phyloP scores from a whole-genome alignment of 1,284 basidiomycete genomes.

The Leccinum pachyderme region DNA sequence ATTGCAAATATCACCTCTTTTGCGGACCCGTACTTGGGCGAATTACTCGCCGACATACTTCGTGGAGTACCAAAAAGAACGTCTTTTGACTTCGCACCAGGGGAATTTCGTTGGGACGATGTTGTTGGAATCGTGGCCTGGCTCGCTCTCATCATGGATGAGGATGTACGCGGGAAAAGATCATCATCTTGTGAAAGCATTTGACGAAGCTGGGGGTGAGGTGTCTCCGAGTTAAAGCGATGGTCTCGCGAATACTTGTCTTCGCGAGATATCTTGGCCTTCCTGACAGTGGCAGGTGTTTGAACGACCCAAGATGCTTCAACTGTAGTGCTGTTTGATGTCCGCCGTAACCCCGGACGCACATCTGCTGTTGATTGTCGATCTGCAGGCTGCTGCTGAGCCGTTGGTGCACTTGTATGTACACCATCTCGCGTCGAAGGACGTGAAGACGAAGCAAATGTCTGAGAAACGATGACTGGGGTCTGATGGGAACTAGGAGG shows the following conservation, averaged over 20 bases:
- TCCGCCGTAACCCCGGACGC: slow-evolving; percentile 14
- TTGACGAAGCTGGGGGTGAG: slow-evolving; percentile 33
- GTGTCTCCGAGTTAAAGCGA: slow-evolving; percentile 20
- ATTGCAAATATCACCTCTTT: slow-evolving; percentile 27
- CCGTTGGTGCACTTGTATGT: slow-evolving; percentile 6
- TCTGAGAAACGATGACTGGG: slow-evolving; percentile 20
- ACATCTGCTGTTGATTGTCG: slow-evolving; percentile 12
- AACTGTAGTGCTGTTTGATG: slow-evolving; percentile 23
- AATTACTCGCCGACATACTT: slow-evolving; percentile 20
- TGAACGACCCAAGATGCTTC: slow-evolving; percentile 36
- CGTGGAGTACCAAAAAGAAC: slow-evolving; percentile 21
- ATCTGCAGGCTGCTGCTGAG: slow-evolving; percentile 14
- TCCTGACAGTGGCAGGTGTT: slow-evolving; percentile 23
- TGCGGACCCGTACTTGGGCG: slow-evolving; percentile 19
- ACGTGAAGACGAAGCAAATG: slow-evolving; percentile 24
- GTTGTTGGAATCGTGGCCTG: slow-evolving; percentile 24
- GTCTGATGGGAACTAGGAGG: slow-evolving; percentile 21
- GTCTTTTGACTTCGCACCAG: slow-evolving; percentile 17
- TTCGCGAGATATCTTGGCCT: slow-evolving; percentile 21
- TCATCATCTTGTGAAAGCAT: slow-evolving; percentile 32
- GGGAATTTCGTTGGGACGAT: slow-evolving; percentile 29
- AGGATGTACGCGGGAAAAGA: slow-evolving; percentile 24
- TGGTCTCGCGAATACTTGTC: slow-evolving; percentile 31
- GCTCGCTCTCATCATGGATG: slow-evolving; percentile 32
- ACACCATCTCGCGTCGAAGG: slow-evolving; percentile 26